These are phyloP conservation scores for Cucumis hystrix DNA, from an alignment of 306 rosid species.

Conservation along the genomic window DNA sequence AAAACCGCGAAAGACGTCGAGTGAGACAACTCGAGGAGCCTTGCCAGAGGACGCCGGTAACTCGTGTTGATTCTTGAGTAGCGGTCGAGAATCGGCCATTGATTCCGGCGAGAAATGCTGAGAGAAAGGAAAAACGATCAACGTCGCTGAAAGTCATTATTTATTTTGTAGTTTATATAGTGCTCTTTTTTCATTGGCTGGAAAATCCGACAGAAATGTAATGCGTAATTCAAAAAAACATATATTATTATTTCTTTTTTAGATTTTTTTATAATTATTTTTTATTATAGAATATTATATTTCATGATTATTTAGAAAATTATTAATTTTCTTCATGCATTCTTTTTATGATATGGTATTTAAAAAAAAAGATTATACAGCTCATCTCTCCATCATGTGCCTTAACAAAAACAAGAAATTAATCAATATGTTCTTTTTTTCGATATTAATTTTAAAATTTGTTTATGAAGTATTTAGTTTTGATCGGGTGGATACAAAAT, in stretches of 20 bases:
- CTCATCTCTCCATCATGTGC: too few relatives aligned
- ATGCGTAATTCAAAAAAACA: background rate
- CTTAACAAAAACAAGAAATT: too few relatives aligned
- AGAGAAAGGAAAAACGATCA: background rate
- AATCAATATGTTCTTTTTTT: too few relatives aligned
- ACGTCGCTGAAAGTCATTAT: background rate
- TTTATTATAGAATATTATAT: too few relatives aligned
- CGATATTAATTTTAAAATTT: too few relatives aligned
- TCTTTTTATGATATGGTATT: too few relatives aligned
- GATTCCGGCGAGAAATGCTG: background rate
- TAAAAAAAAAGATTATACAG: too few relatives aligned
- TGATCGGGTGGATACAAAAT: too few relatives aligned
- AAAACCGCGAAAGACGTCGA: conserved; percentile 93
- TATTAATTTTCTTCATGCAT: too few relatives aligned
- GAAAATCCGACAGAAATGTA: background rate
- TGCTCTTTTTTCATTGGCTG: background rate
- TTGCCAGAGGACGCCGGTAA: conserved; percentile 5
- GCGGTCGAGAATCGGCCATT: conserved; percentile 41
- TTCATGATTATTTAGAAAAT: too few relatives aligned
- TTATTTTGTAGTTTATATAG: background rate
- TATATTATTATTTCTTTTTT: background rate
- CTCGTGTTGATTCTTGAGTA: conserved; percentile 14
- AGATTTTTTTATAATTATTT: background rate
- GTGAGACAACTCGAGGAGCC: conserved; percentile 53
- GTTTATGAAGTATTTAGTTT: too few relatives aligned